Base-by-base conservation (phyloP, 768 basidiomycete genomes). In the Rhizopogon vinicolor region DNA sequence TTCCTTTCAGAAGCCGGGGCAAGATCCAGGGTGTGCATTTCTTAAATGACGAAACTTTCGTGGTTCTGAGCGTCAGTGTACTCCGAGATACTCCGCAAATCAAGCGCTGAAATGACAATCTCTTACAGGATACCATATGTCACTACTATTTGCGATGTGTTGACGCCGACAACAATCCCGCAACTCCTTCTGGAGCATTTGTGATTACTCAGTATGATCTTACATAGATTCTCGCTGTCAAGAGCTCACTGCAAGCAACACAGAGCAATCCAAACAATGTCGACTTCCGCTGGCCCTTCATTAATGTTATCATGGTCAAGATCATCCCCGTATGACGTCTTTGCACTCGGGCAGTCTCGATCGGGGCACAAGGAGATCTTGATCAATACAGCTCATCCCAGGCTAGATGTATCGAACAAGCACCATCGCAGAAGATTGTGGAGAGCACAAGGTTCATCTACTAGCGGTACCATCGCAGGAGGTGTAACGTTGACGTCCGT, bases 401-500 rank as follows among this genome's bases (percentile, higher is more conserved):
- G 46, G 19, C 35, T 37, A 9, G 48, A 49, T 9, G 22, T 37
- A 10, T 16, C 35, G 35, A 49, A 4, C 14, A 49, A 49, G 48
- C 48, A 22, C 13, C 48, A 37, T 8, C 48, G 22, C 19, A 35
- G 48, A 25, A 49, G 19, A 25, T 16, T 49, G 19, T 49, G 48
- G 48, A 49, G 35, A 49, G 14, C 22, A 37, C 48, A 49, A 9
- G 39, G 48, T 49, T 22, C 35, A 22, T 25, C 19, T 10, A 25
- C 19, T 16, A 25, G 35, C 37, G 35, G 35, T 37, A n/a, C 51
- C 14, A 52, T 41, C 57, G 14, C 65, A 50, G 44, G 52, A 60
- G 19, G 46, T 43, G 53, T 55, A 40, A 57, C 44, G 41, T 49
- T 78, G 41, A 77, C 78, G 5, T 70, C 72, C 1, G 62, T 78